Conservation (phyloP, 306 rosid genomes). For the Prunus armeniaca region DNA sequence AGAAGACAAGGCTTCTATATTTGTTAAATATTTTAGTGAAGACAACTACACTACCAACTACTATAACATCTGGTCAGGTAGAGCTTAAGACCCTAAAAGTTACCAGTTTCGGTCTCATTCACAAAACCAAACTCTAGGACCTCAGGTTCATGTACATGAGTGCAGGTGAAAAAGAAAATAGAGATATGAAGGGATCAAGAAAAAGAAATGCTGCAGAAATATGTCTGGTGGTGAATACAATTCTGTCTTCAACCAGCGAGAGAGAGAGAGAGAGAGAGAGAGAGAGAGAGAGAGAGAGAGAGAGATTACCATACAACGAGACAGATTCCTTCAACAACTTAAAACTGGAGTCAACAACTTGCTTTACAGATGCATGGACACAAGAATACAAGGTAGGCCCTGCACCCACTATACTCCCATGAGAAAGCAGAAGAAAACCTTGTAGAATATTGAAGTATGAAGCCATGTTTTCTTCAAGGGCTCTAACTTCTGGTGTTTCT, state of each 20-base stretch:
- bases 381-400: conserved; percentile 73
- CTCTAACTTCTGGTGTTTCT: conserved; percentile 45
- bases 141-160: not conserved
- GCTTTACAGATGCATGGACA: conserved; percentile 60
- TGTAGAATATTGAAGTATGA: conserved; percentile 70
- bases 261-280: conserved; percentile 5
- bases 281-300: conserved; percentile 10
- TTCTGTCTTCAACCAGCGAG: not conserved
- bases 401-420: conserved; percentile 66
- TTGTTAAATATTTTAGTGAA: not conserved
- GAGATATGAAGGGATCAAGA: not conserved
- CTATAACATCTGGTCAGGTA: not conserved
- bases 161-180: not conserved
- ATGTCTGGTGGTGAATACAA: not conserved
- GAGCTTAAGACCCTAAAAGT: too few relatives aligned
- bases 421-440: conserved; percentile 82
- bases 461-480: conserved; percentile 71
- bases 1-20: conserved; percentile 16
- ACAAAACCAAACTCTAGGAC: conserved; percentile 1
- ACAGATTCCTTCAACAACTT: conserved; percentile 64
- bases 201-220: not conserved
- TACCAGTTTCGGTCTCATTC: not conserved
- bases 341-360: conserved; percentile 75
- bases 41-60: not conserved
- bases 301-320: conserved; percentile 56